phyloP scores from a whole-genome alignment of 176 grass and related monocot species.

The Oryza australiensis region DNA sequence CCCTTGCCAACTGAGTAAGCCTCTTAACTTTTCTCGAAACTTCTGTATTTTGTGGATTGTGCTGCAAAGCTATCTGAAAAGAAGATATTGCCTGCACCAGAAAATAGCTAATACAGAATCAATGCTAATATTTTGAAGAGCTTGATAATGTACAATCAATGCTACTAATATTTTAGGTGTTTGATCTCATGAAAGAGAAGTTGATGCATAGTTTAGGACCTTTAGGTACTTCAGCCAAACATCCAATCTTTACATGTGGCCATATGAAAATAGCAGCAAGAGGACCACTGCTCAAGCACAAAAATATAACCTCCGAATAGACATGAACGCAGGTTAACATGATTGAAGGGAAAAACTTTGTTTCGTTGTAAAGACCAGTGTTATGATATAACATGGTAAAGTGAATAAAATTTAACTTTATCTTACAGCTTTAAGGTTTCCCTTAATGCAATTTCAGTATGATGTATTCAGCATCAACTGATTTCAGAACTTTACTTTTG shows the following conservation, averaged over 20 bases:
- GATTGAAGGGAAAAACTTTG: neutral
- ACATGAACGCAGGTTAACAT: neutral
- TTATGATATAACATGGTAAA: neutral
- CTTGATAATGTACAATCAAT: neutral
- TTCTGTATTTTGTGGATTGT: conserved; percentile 90
- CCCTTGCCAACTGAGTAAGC: conserved; percentile 72
- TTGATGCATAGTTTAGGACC: neutral
- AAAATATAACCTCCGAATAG: neutral
- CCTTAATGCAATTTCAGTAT: neutral
- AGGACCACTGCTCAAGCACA: neutral
- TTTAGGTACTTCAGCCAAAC: conserved; percentile 22
- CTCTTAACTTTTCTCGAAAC: conserved; percentile 90
- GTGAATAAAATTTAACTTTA: neutral
- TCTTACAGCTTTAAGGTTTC: neutral
- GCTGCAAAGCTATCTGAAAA: conserved; percentile 79
- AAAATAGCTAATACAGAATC: neutral
- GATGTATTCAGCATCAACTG: neutral
- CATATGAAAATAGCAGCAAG: neutral
- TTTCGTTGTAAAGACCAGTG: neutral
- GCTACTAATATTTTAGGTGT: neutral
- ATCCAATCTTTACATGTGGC: neutral
- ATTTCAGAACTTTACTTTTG: conserved; percentile 3
- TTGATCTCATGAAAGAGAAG: neutral
- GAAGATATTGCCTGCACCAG: conserved; percentile 68
- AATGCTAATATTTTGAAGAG: conserved; percentile 5